phyloP scores from a whole-genome alignment of 2,329 filamentous ascomycete genomes.

The Pyrenochaeta sp. region DNA sequence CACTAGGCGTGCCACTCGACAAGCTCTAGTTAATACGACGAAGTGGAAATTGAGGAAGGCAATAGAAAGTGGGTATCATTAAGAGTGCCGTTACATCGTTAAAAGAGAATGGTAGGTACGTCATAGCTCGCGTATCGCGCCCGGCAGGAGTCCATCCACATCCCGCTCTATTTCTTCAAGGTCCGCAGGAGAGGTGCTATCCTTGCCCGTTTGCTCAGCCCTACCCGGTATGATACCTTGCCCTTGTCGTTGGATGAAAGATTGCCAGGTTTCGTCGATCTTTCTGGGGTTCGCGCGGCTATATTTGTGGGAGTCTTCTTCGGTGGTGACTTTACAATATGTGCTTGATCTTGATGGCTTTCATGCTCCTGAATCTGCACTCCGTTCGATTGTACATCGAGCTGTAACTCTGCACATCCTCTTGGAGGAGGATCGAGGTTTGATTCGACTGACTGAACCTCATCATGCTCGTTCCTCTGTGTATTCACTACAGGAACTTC shows the following conservation, averaged over 20 bases:
- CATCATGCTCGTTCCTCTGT: not conserved
- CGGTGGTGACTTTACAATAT: not conserved
- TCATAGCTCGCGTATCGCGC: not conserved
- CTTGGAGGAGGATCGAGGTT: not conserved
- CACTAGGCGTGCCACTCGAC: not conserved
- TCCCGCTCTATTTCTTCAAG: conserved; percentile 52
- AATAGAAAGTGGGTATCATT: conserved; percentile 23
- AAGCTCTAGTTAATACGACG: conserved; percentile 1
- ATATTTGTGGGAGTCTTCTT: not conserved
- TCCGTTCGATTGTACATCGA: not conserved
- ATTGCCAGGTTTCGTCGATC: conserved; percentile 20
- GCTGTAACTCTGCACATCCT: not conserved
- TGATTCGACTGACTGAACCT: conserved; percentile 10
- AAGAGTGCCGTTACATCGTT: conserved; percentile 4
- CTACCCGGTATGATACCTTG: conserved; percentile 57
- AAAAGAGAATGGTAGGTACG: conserved; percentile 4
- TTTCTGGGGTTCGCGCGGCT: conserved; percentile 24
- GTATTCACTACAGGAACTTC: conserved; percentile 8
- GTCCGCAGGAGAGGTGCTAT: conserved; percentile 59
- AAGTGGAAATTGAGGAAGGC: conserved; percentile 2
- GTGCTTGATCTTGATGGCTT: not conserved
- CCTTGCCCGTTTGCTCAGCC: conserved; percentile 58
- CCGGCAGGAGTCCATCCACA: not conserved
- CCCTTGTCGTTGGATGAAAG: conserved; percentile 43
- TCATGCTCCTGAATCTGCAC: not conserved